Evolutionary conservation across 2,329 filamentous ascomycete genomes (phyloP).

Genomic region (Fusarium longipes): DNA sequence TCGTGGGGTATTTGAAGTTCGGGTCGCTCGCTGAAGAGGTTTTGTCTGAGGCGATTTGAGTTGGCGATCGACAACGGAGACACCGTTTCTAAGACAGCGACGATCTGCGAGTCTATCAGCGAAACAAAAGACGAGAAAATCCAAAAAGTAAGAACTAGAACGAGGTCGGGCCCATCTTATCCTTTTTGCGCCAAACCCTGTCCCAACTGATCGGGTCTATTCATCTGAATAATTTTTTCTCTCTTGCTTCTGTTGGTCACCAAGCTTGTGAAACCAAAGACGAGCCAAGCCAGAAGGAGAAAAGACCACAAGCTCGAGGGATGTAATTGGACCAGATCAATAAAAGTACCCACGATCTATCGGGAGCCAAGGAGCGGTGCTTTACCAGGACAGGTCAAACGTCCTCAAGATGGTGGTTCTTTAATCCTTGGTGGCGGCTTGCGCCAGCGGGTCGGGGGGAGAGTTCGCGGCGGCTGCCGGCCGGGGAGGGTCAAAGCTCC

Average conservation of each 20-base stretch:
- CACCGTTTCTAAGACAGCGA: conserved; percentile 31
- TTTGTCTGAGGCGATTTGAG: conserved; percentile 28
- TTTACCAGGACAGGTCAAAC: conserved; percentile 29
- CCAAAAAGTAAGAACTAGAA: not conserved
- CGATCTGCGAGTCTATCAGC: conserved; percentile 15
- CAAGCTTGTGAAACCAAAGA: not conserved
- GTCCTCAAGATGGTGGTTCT: conserved; percentile 28
- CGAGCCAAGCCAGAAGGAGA: conserved; percentile 22
- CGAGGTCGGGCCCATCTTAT: conserved; percentile 19
- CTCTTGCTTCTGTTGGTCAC: not conserved
- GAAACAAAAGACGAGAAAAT: conserved; percentile 11
- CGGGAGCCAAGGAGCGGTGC: conserved; percentile 37
- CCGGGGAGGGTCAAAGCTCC: conserved; percentile 36
- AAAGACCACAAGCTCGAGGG: conserved; percentile 25
- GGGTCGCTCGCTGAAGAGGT: conserved; percentile 11
- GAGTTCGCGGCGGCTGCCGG: too few species aligned
- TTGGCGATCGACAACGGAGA: conserved; percentile 25
- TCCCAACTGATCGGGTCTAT: conserved; percentile 20
- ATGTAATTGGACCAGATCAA: conserved; percentile 11
- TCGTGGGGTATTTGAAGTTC: conserved; percentile 28
- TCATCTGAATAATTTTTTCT: conserved; percentile 40
- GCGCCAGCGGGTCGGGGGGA: not conserved
- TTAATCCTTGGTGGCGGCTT: conserved; percentile 28
- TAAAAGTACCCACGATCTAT: conserved; percentile 24
- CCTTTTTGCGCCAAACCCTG: conserved; percentile 5